Conservation (phyloP, 148 eudicot genomes). For the Rhododendron henanense region DNA sequence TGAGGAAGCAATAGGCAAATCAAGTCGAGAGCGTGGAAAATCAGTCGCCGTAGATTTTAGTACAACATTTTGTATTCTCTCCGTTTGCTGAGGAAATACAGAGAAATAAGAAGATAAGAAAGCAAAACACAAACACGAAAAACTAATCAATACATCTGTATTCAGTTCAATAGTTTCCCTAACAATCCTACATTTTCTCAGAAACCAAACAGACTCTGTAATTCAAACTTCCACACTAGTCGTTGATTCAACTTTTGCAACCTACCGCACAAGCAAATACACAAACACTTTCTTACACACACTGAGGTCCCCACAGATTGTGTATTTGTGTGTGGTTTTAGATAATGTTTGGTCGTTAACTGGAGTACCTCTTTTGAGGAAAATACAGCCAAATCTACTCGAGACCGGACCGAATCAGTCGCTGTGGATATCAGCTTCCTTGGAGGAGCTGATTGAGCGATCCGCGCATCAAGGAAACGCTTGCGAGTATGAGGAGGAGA, state of each 20-base stretch:
- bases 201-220: constrained; percentile 2
- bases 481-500: constrained; percentile 2
- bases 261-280: not conserved
- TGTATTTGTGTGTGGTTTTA: too few relatives aligned
- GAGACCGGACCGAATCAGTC: not conserved
- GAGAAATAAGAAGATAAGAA: not conserved
- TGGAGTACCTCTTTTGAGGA: constrained; percentile 11
- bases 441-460: not conserved
- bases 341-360: too few relatives aligned
- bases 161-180: not conserved
- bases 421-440: not conserved
- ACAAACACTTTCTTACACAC: not conserved
- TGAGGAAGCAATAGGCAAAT: not conserved
- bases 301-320: too few relatives aligned
- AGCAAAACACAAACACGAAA: not conserved
- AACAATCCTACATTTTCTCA: not conserved
- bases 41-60: not conserved
- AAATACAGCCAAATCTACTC: not conserved
- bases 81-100: not conserved
- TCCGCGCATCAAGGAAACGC: not conserved
- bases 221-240: not conserved
- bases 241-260: not conserved
- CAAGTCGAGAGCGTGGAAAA: not conserved
- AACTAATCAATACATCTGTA: not conserved
- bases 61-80: not conserved